Percentiles rank a stretch among this genome's conserved stretches.
Conservation (phyloP, 2,329 filamentous ascomycete genomes). For the Phaeosphaeriaceae sp. region DNA sequence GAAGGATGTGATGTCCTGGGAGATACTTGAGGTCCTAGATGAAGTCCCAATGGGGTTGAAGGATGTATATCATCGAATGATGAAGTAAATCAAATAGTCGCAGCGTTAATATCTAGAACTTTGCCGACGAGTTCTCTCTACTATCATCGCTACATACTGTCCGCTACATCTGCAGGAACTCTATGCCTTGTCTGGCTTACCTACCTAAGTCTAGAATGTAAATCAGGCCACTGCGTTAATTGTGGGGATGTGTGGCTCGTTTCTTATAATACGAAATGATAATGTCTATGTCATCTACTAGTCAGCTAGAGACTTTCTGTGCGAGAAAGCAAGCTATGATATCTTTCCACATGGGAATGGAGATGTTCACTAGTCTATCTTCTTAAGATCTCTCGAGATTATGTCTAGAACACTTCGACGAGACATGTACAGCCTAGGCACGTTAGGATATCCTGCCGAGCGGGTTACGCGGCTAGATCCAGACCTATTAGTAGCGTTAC, state of each 20-base stretch:
- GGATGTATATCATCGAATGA: conserved; percentile 50
- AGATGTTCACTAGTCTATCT: background rate
- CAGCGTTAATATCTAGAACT: conserved; percentile 19
- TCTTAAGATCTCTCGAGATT: background rate
- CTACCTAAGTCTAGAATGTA: no score
- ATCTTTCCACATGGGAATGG: background rate
- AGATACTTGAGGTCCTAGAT: conserved; percentile 1
- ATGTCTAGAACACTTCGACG: no score
- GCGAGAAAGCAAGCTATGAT: conserved; percentile 25
- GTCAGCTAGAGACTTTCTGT: conserved; percentile 52
- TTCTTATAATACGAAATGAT: no score
- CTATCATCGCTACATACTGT: conserved; percentile 28
- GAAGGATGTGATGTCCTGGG: conserved; percentile 36
- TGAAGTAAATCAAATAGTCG: conserved; percentile 35
- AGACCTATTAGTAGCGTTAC: conserved; percentile 31
- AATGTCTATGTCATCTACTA: no score
- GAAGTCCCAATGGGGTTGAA: conserved; percentile 43
- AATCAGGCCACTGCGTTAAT: no score
- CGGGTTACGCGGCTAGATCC: conserved; percentile 24
- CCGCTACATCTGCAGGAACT: no score
- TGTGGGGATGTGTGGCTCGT: no score
- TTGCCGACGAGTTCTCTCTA: conserved; percentile 49
- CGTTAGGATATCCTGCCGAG: conserved; percentile 21
- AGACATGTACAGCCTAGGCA: conserved; percentile 19
- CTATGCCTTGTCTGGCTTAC: no score